These are phyloP conservation scores for Eucalyptus erythrocorys DNA, from an alignment of 345 rosid genomes.

Conservation along the genomic window DNA sequence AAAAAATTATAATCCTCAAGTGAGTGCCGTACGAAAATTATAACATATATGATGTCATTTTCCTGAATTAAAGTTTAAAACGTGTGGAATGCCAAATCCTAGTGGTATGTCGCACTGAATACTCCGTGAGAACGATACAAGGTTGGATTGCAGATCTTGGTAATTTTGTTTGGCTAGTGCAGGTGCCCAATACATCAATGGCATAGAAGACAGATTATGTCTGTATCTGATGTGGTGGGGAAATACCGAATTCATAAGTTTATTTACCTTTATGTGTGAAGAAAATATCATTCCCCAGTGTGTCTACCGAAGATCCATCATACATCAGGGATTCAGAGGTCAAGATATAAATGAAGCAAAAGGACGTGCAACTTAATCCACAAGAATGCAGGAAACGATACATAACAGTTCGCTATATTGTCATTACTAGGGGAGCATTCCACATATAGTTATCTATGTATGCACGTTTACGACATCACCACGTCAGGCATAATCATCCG, in stretches of 20 bases:
- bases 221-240: neutral
- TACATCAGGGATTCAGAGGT: neutral
- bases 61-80: no score
- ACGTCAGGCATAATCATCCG: neutral
- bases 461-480: neutral
- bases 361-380: neutral
- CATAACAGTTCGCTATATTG: neutral
- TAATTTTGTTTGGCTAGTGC: neutral
- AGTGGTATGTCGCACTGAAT: no score
- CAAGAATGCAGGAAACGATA: neutral
- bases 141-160: neutral
- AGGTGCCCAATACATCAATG: neutral
- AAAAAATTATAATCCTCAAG: rapidly evolving
- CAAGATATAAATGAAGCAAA: neutral
- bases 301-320: neutral
- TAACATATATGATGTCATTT: no score
- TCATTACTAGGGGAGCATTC: neutral
- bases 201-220: neutral
- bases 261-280: neutral
- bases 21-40: no score
- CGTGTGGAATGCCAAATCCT: rapidly evolving
- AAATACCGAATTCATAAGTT: neutral
- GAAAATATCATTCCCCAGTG: neutral
- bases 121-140: rapidly evolving
- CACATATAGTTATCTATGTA: rapidly evolving